Evolutionary conservation across 805 yeast genomes (phyloP).

Genomic region (Myxozyma udenii): DNA sequence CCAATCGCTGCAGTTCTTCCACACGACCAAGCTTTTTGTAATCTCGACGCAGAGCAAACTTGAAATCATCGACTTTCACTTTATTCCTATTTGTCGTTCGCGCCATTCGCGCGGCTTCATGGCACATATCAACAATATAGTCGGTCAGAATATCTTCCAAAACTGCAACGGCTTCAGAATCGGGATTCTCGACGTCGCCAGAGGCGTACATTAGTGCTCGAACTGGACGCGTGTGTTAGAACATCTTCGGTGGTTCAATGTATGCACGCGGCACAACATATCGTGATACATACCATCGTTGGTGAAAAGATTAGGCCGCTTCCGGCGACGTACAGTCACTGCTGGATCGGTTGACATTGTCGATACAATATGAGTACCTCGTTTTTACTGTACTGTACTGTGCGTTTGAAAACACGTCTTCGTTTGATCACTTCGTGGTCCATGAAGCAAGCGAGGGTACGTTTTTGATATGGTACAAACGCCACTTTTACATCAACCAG

Average conservation of each 20-base stretch:
- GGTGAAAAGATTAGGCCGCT: conserved; percentile 46
- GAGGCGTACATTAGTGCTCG: conserved; percentile 64
- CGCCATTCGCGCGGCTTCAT: conserved; percentile 52
- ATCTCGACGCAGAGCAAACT: conserved; percentile 65
- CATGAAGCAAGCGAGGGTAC: too few relatives aligned
- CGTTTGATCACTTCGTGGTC: too few relatives aligned
- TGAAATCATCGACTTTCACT: conserved; percentile 68
- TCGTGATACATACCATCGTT: conserved; percentile 39
- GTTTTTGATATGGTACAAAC: too few relatives aligned
- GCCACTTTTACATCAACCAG: too few relatives aligned
- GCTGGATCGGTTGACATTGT: not conserved
- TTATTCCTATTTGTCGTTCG: conserved; percentile 55
- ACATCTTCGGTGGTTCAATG: conserved; percentile 32
- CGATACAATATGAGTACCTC: too few relatives aligned
- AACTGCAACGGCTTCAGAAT: conserved; percentile 60
- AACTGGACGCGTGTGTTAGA: conserved; percentile 44
- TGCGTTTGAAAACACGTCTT: too few relatives aligned
- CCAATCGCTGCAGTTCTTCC: conserved; percentile 58
- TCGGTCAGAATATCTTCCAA: conserved; percentile 66
- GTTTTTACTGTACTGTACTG: too few relatives aligned
- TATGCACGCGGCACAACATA: not conserved
- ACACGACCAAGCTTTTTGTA: conserved; percentile 67
- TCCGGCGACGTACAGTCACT: conserved; percentile 31
- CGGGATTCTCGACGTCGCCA: conserved; percentile 69
- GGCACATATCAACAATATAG: conserved; percentile 61